A percentile compares a stretch with the other conserved stretches of the same genome.
These are phyloP conservation scores for Wickerhamiella australiensis DNA, from an alignment of 805 yeast genomes.

Conservation along the genomic window DNA sequence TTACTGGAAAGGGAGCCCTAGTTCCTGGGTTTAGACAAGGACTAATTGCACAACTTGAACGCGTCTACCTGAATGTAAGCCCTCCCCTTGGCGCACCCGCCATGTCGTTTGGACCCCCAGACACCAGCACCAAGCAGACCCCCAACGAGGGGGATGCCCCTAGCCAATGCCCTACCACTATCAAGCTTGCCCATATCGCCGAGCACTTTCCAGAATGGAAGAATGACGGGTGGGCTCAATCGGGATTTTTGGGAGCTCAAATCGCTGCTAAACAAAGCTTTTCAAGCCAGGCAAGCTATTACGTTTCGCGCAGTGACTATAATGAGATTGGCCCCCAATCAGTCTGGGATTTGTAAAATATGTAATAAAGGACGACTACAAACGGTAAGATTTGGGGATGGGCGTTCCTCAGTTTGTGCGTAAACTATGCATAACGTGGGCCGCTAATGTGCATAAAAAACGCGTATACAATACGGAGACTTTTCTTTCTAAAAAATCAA, in stretches of 20 bases:
- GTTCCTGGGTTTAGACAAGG: slow-evolving; percentile 70
- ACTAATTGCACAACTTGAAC: slow-evolving; percentile 44
- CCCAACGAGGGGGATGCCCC: slow-evolving; percentile 20
- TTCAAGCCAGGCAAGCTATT: slow-evolving; percentile 47
- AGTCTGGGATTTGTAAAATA: slow-evolving; percentile 48
- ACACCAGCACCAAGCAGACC: slow-evolving; percentile 12
- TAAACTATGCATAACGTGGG: too few relatives aligned
- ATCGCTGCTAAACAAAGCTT: slow-evolving; percentile 79
- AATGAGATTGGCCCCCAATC: slow-evolving; percentile 71
- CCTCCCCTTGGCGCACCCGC: neutral
- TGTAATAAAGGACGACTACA: too few relatives aligned
- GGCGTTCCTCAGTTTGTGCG: too few relatives aligned
- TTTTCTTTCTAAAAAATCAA: too few relatives aligned
- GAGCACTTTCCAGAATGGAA: slow-evolving; percentile 96
- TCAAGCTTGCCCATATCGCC: slow-evolving; percentile 59
- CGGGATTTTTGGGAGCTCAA: slow-evolving; percentile 74
- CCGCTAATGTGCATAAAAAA: too few relatives aligned
- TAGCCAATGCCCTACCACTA: slow-evolving; percentile 68
- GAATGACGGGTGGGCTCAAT: slow-evolving; percentile 59
- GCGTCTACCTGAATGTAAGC: slow-evolving; percentile 38
- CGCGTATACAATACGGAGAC: too few relatives aligned
- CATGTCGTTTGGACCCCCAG: neutral
- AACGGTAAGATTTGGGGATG: too few relatives aligned
- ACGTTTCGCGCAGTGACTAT: slow-evolving; percentile 56
- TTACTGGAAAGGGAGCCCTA: slow-evolving; percentile 65